Conservation (phyloP, 805 yeast species). For the Blastobotrys peoriensis region DNA sequence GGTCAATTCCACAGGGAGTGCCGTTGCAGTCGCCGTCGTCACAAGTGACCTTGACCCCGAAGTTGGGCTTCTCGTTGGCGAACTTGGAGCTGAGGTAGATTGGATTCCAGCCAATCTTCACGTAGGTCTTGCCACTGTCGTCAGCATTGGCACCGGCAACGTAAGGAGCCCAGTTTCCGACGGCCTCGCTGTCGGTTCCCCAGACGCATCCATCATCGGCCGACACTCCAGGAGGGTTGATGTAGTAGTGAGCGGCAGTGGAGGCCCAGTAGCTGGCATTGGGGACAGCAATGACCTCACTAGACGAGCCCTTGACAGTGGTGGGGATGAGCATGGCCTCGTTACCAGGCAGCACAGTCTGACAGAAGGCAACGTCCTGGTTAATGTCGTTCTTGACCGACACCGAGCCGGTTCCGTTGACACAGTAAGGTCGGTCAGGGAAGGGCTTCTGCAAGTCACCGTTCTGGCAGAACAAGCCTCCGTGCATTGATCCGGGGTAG, state of each 20-base stretch:
- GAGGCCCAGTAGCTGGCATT: conserved; percentile 70
- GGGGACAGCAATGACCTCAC: conserved; percentile 72
- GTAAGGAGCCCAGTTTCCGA: conserved; percentile 91
- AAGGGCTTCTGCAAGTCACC: conserved; percentile 64
- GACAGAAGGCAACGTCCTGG: conserved; percentile 73
- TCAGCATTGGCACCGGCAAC: conserved; percentile 91
- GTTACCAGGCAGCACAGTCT: conserved; percentile 89
- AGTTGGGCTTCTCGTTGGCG: conserved; percentile 49
- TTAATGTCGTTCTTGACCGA: conserved; percentile 51
- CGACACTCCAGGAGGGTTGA: conserved; percentile 91
- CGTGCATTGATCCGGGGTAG: conserved; percentile 73
- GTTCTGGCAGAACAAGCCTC: conserved; percentile 73
- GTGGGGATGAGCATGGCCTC: conserved; percentile 94
- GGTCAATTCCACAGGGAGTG: conserved; percentile 77
- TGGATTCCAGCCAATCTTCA: conserved; percentile 91
- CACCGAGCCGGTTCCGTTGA: conserved; percentile 74
- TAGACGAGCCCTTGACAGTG: conserved; percentile 43
- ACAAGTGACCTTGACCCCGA: conserved; percentile 71
- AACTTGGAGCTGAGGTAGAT: conserved; percentile 56
- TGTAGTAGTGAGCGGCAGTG: conserved; percentile 88
- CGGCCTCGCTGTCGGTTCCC: conserved; percentile 64
- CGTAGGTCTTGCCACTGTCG: conserved; percentile 58
- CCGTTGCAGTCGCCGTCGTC: conserved; percentile 65
- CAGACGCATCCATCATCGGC: conserved; percentile 88
- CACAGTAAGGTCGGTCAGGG: conserved; percentile 55